These are phyloP conservation scores for Lipomyces sp. DNA, from an alignment of 805 yeast species.

Conservation along the genomic window DNA sequence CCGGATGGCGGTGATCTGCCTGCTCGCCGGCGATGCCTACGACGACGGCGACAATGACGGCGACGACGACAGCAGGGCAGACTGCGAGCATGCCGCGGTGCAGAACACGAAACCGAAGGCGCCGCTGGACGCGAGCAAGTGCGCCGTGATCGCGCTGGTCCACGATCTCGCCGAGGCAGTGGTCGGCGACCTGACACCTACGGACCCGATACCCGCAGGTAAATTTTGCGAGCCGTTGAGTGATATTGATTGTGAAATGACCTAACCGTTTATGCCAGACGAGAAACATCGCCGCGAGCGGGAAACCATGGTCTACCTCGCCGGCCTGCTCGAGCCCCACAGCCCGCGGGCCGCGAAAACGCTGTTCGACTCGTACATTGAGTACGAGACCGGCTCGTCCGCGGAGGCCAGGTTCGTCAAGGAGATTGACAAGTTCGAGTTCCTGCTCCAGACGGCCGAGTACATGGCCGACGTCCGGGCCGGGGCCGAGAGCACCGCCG, in stretches of 20 bases:
- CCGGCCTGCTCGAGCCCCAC: conserved; percentile 60
- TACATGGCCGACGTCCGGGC: conserved; percentile 68
- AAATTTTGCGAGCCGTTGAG: neutral
- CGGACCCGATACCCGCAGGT: conserved; percentile 62
- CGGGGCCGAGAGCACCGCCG: conserved; percentile 36
- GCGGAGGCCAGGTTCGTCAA: conserved; percentile 86
- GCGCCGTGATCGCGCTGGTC: conserved; percentile 80
- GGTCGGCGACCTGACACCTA: conserved; percentile 93
- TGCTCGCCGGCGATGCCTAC: conserved; percentile 54
- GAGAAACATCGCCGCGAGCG: conserved; percentile 85
- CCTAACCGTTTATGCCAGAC: conserved; percentile 29
- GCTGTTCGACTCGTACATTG: conserved; percentile 72
- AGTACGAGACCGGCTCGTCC: conserved; percentile 80
- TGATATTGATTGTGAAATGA: neutral
- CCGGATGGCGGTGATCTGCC: conserved; percentile 79
- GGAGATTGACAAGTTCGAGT: conserved; percentile 89
- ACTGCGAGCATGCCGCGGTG: no score
- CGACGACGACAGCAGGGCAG: no score
- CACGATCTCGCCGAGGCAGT: conserved; percentile 94
- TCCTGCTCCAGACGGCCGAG: conserved; percentile 55
- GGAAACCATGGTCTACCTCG: conserved; percentile 64
- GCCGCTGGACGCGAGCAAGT: conserved; percentile 59
- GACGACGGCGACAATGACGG: no score
- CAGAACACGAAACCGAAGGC: conserved; percentile 32
- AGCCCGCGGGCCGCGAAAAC: conserved; percentile 61